These are phyloP conservation scores for Trapa incisa DNA, from an alignment of 345 rosid genomes.

Conservation along the genomic window DNA sequence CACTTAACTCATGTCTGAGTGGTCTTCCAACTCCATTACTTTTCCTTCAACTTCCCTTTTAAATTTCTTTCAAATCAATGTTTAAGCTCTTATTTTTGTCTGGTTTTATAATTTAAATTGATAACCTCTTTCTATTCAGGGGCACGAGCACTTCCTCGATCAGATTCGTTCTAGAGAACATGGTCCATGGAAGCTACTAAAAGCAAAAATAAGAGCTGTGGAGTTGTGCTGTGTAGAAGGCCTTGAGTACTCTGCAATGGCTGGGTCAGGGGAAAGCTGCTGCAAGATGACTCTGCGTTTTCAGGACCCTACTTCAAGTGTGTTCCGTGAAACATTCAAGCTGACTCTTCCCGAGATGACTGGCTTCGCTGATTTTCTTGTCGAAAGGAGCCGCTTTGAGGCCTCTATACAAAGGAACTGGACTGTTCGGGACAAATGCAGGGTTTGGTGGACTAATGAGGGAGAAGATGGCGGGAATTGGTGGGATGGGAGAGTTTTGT, in stretches of 20 bases:
- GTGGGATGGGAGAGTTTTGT: constrained; percentile 86
- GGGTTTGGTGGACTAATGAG: constrained; percentile 77
- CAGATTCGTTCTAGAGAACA: constrained; percentile 34
- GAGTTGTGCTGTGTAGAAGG: constrained; percentile 74
- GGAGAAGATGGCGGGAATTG: constrained; percentile 89
- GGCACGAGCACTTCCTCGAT: constrained; percentile 69
- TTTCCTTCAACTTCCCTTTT: not conserved
- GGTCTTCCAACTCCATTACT: not conserved
- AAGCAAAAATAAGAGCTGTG: constrained; percentile 56
- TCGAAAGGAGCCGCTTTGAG: constrained; percentile 85
- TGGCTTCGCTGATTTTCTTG: constrained; percentile 85
- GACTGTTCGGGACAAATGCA: constrained; percentile 84
- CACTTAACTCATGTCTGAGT: not conserved
- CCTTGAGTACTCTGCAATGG: constrained; percentile 71
- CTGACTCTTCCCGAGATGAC: constrained; percentile 77
- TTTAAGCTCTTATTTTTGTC: not conserved
- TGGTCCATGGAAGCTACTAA: constrained; percentile 60
- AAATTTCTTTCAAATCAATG: not conserved
- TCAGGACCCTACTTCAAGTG: constrained; percentile 51
- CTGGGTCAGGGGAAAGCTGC: constrained; percentile 98
- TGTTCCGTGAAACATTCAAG: constrained; percentile 42
- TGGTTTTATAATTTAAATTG: not conserved
- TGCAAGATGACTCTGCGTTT: constrained; percentile 85
- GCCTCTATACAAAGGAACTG: constrained; percentile 67
- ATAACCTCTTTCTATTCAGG: constrained; percentile 33